Base-by-base conservation (phyloP, 1,284 basidiomycete species). In the Lentinula novae-zelandiae region DNA sequence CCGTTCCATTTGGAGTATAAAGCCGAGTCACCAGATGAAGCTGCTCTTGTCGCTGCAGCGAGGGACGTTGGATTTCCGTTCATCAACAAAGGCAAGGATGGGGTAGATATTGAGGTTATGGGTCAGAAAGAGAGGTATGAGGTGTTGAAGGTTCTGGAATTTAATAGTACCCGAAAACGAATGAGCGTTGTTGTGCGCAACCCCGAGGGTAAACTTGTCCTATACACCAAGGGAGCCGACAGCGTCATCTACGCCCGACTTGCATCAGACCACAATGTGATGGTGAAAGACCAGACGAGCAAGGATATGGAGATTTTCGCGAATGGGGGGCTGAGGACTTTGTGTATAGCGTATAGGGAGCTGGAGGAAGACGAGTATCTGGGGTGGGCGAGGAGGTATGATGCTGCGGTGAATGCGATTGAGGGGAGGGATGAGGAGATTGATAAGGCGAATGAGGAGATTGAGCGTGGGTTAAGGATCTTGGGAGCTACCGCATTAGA, bases 201-300 rank as follows among this genome's bases (percentile, higher is more conserved):
- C 61, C 90, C 95, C 0, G 89, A 95, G 62, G 92, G 93, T 17
- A 80, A 82, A 67, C 78, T 98, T 63, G 77, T 95, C 15, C 76
- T 98, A 66, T 96, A 96, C 72, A 93, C 90, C 81, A 98, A 98
- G 74, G 96, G 96, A n/a, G 96, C 96, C 8, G 96, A 98, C 74
- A 93, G 88, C 67, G 94, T 98, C 68, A 92, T 98, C 68, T 96
- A 96, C 71, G 86, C 90, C 67, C 87, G 96, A 10, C 81, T 99
- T 1, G 81, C 83, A 17, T 74, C 78, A 34, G 84, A 92, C 66
- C 93, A 94, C 68, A 90, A 96, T 67, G 78, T 80, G 12, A 79
- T 69, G 57, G 70, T 97, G 63, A 94, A 94, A 78, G 85, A 86
- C 59, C 76, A 84, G 70, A 98, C 95, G 31, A 80, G 81, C 66